Percentiles rank a stretch among this genome's conserved stretches.
Conservation (phyloP, 176 grass and related monocot species). For the Chrysopogon serrulatus region DNA sequence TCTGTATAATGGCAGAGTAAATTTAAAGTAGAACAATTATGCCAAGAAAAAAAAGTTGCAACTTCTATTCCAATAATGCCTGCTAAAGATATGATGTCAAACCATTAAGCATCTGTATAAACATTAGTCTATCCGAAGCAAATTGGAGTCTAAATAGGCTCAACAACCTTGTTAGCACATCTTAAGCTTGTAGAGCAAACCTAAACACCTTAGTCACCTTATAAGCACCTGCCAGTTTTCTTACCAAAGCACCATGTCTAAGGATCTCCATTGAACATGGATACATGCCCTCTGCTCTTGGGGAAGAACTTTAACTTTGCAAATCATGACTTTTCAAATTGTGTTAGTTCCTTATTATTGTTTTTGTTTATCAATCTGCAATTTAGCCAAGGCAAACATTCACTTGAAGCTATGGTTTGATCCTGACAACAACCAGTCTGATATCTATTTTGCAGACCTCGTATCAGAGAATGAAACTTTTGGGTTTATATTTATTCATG, state of each 20-base stretch:
- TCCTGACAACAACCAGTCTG: not conserved
- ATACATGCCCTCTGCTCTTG: not conserved
- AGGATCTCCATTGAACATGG: not conserved
- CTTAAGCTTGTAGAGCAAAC: not conserved
- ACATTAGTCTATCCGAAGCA: not conserved
- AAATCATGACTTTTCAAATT: not conserved
- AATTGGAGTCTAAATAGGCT: not conserved
- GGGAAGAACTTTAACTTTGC: not conserved
- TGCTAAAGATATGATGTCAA: not conserved
- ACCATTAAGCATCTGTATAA: not conserved
- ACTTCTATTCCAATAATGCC: not conserved
- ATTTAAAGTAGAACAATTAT: not conserved
- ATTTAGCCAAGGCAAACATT: not conserved
- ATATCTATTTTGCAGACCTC: constrained; percentile 54
- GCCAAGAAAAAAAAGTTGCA: not conserved
- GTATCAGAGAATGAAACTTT: constrained; percentile 77
- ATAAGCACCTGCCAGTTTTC: not conserved
- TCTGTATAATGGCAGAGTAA: not conserved
- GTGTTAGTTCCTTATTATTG: not conserved
- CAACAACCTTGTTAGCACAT: not conserved
- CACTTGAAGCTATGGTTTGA: constrained; percentile 2
- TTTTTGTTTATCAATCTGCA: not conserved
- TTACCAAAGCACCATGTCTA: not conserved
- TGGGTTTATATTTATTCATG: constrained; percentile 96
- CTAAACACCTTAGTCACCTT: not conserved